Evolutionary conservation across 352 stramenopile species (phyloP), one percentile per base, ranked within the genome.

Genomic region (Phytophthora sp.): DNA sequence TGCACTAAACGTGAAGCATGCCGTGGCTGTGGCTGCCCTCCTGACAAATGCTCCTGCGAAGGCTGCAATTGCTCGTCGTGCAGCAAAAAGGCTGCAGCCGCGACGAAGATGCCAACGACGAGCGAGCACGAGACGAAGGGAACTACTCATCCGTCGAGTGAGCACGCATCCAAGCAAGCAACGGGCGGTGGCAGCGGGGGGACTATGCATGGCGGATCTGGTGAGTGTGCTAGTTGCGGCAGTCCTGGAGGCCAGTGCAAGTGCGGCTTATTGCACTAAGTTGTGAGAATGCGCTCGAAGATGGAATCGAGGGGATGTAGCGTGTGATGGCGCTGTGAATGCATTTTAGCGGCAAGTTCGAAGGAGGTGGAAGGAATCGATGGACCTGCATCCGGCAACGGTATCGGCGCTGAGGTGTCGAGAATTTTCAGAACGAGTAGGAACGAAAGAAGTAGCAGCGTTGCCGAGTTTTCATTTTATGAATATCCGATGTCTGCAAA

Each of bases 261-360:
- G 48, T 76, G 68, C 49, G 65, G 59, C 0, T 53, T 74, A 12
- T 31, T 74, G 39, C 59, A 66, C 34, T 74, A 74, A 66, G 15
- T 28, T n/a, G n/a, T n/a, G n/a, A n/a, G n/a, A n/a, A n/a, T n/a
- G n/a, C n/a, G n/a, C n/a, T n/a, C n/a, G n/a, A n/a, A n/a, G n/a
- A n/a, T n/a, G n/a, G n/a, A n/a, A n/a, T n/a, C n/a, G 21, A 34
- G 18, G 7, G 2, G 26, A 20, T 0, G 15, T 13, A 20, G 34
- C 12, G 17, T 2, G 2, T 21, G 17, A 4, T 7, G 17, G 11
- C 15, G 17, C 13, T 42, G 35, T 6, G 9, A 43, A 9, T 43
- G 35, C 12, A 6, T 5, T 26, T 26, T 12, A 42, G 35, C 9
- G 35, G n/a, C n/a, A n/a, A n/a, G n/a, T n/a, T n/a, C n/a, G n/a